These are phyloP conservation scores for Verticillium zaregamsianum DNA, from an alignment of 2,329 filamentous ascomycete species.

Conservation along the genomic window DNA sequence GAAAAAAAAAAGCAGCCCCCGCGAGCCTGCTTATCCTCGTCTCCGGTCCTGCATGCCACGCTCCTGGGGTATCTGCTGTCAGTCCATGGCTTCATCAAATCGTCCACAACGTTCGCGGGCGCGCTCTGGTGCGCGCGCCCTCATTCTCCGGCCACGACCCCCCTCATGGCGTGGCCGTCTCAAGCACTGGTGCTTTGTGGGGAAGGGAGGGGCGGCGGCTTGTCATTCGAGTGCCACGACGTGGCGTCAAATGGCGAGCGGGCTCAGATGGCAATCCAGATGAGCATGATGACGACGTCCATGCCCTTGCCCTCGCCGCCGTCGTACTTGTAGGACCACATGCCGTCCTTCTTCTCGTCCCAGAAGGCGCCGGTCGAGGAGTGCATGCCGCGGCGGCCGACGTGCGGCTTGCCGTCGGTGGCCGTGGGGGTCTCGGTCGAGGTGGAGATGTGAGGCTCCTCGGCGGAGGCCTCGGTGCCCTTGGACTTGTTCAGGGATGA, in stretches of 20 bases:
- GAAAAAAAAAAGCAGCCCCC: not conserved
- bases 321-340: conserved; percentile 87
- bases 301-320: conserved; percentile 62
- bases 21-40: not conserved
- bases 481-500: conserved; percentile 59
- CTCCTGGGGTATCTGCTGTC: not conserved
- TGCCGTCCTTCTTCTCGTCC: conserved; percentile 87
- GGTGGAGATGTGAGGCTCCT: conserved; percentile 51
- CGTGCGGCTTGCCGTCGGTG: conserved; percentile 64
- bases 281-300: conserved; percentile 67
- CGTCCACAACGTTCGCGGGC: not conserved
- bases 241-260: not conserved
- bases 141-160: not conserved
- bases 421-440: conserved; percentile 48
- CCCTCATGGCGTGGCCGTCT: not conserved
- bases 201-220: not conserved
- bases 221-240: not conserved
- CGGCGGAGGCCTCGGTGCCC: conserved; percentile 42
- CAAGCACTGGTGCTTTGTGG: not conserved
- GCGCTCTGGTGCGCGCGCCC: not conserved
- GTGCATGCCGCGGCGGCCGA: conserved; percentile 87
- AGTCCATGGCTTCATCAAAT: not conserved
- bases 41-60: not conserved
- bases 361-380: conserved; percentile 81
- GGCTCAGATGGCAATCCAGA: conserved; percentile 69